Evolutionary conservation across 1,284 basidiomycete genomes (phyloP), one percentile per base, ranked within the genome.

Genomic region (Ganoderma resinaceum): DNA sequence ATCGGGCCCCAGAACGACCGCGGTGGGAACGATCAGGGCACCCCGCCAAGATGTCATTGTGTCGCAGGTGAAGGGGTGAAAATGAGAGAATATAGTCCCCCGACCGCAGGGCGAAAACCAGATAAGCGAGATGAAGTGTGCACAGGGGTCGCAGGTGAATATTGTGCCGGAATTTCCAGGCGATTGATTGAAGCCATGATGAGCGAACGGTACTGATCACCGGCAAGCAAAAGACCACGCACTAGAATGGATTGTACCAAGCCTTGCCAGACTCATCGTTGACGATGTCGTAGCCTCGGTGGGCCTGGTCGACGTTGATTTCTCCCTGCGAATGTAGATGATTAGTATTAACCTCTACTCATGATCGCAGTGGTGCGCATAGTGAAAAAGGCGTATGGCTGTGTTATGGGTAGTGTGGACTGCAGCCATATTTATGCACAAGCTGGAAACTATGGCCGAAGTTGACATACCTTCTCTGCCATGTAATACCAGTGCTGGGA

Each of bases 401-500:
- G 52, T 55, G 31, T 29, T 33, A 18, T 55, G 29, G 31, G 14
- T 16, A 7, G 52, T 33, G 6, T 55, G 14, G 52, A 29, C 52
- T 18, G 40, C 63, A 31, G 31, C 29, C 35, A 20, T 49, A 35
- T 31, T 66, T 23, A 60, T 20, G 35, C 18, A 58, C 35, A 20
- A 33, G 23, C 20, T 5, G 31, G 12, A 37, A 33, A 35, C 9
- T 16, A 31, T 33, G 55, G 12, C 33, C 33, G 20, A 49, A 38
- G 7, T 9, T 33, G 38, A 73, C 82, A 55, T 67, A 90, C 94
- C 86, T 94, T 95, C 82, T 94, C 91, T 49, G 87, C 95, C 93
- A 96, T 95, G 82, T 96, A 96, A 81, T 96, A 96, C 93, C 95
- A 97, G 77, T 94, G 89, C 79, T 98, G 96, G 65, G 93, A 93